Evolutionary conservation across 2,329 filamentous ascomycete genomes (phyloP).

Genomic region (Diplodia sapinea): DNA sequence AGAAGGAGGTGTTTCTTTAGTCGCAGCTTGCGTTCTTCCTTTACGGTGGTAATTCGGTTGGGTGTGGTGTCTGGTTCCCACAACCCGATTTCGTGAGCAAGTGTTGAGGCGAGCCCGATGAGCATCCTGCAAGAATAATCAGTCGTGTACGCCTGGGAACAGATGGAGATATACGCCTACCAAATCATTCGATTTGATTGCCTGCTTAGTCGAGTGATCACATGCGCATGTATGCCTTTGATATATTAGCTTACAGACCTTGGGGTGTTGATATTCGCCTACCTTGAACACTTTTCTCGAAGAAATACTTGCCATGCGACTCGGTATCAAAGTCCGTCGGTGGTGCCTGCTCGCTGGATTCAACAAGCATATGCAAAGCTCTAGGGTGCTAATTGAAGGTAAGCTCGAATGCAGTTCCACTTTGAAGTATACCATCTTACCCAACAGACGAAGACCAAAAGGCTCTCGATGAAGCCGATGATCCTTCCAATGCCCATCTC

Average conservation of each 20-base stretch:
- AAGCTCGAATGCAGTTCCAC: not conserved
- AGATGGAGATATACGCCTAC: not conserved
- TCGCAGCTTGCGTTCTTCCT: constrained; percentile 11
- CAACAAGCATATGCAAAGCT: constrained; percentile 14
- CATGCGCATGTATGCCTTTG: constrained; percentile 13
- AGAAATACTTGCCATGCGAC: constrained; percentile 23
- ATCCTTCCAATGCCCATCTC: constrained; percentile 5
- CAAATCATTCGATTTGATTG: constrained; percentile 26
- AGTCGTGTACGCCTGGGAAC: not conserved
- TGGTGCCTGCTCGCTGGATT: constrained; percentile 10
- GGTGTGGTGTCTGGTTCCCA: constrained; percentile 11
- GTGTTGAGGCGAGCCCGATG: constrained; percentile 3
- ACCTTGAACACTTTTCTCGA: constrained; percentile 8
- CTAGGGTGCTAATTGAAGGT: constrained; percentile 16
- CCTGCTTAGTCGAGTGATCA: not conserved
- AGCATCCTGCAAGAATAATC: constrained; percentile 11
- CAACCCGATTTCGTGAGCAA: constrained; percentile 22
- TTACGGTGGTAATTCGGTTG: not conserved
- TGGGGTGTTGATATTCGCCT: not conserved
- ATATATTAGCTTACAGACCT: not conserved
- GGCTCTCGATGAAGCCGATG: constrained; percentile 25
- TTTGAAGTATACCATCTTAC: not conserved
- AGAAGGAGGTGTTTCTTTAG: constrained; percentile 17
- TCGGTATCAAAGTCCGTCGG: constrained; percentile 24
- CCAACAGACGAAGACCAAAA: constrained; percentile 17